phyloP scores from a whole-genome alignment of 805 yeast genomes.

The Candida yuanshanica region DNA sequence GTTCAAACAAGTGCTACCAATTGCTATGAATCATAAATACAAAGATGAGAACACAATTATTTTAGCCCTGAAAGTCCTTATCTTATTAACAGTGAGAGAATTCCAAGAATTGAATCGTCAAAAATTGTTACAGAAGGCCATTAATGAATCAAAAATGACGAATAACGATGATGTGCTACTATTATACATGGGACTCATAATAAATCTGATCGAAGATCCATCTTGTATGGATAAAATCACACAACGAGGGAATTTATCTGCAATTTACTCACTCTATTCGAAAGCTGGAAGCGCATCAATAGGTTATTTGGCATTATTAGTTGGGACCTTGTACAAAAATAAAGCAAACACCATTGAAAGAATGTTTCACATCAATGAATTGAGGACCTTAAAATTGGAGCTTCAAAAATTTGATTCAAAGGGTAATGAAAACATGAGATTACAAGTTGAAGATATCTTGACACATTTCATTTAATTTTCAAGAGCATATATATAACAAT shows the following conservation, averaged over 20 bases:
- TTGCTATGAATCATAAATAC: not conserved
- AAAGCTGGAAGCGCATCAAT: constrained; percentile 2
- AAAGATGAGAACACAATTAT: constrained; percentile 1
- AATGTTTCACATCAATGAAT: constrained; percentile 13
- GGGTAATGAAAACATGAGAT: constrained; percentile 7
- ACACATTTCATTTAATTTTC: no score
- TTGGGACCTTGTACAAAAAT: constrained; percentile 13
- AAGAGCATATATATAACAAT: not conserved
- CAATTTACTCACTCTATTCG: constrained; percentile 9
- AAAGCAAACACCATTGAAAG: not conserved
- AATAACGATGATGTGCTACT: constrained; percentile 11
- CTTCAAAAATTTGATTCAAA: constrained; percentile 15
- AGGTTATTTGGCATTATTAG: constrained; percentile 15
- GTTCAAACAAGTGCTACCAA: constrained; percentile 1
- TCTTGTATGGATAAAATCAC: constrained; percentile 1
- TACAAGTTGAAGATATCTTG: constrained; percentile 14
- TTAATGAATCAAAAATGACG: not conserved
- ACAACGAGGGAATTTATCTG: not conserved
- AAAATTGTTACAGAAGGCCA: not conserved
- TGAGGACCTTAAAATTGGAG: constrained; percentile 9
- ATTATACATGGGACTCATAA: constrained; percentile 18
- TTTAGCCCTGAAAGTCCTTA: constrained; percentile 12
- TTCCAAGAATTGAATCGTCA: constrained; percentile 1
- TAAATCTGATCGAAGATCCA: constrained; percentile 15
- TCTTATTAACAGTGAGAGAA: constrained; percentile 13